Evolutionary conservation across 2,329 filamentous ascomycete species (phyloP), one percentile per base, ranked within the genome.

Genomic region (Aspergillus neotritici): DNA sequence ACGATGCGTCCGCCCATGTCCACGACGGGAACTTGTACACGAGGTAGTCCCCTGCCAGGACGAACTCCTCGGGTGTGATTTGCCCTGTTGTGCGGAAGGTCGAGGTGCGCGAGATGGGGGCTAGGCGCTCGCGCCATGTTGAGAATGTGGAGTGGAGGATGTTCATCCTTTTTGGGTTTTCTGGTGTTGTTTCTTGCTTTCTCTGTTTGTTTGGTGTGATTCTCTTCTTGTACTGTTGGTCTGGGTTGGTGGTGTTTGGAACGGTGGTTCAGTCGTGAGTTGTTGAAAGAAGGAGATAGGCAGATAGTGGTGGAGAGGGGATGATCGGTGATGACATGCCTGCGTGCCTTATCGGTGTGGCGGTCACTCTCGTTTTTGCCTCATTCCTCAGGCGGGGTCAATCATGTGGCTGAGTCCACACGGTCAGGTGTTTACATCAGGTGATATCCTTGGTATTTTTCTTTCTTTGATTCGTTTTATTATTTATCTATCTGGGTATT

Each of bases 1-100:
- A 81, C 43, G 91, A 86, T 54, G 91, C 90, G 58, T 93, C 87
- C 53, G 86, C 83, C 93, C 93, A 98, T 38, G 87, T 86, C 93
- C 93, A 98, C 46, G 91, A 94, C 7, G 91, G 93, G 71, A 98
- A 98, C 74, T 96, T 97, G 82, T 94, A 95, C 61, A 95, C 90
- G 31, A 98, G 82, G 66, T 97, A 98, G 73, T 98, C 93, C 57
- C 93, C 93, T 3, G 93, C 93, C 4, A 86, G 84, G 39, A 96
- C 77, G 68, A 98, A 98, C 76, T 98, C 93, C 62, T 96, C 91
- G 13, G 91, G 91, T 0, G 91, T 97, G 69, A 98, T 93, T 72
- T 97, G 87, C 53, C 93, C 93, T 4, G 90, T 95, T 58, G 81
- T 79, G 57, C 91, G 87, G 71, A 98, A 98, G 52, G 87, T 97